Conservation (phyloP, 1,284 basidiomycete species). For the Rhodotorula sp. region DNA sequence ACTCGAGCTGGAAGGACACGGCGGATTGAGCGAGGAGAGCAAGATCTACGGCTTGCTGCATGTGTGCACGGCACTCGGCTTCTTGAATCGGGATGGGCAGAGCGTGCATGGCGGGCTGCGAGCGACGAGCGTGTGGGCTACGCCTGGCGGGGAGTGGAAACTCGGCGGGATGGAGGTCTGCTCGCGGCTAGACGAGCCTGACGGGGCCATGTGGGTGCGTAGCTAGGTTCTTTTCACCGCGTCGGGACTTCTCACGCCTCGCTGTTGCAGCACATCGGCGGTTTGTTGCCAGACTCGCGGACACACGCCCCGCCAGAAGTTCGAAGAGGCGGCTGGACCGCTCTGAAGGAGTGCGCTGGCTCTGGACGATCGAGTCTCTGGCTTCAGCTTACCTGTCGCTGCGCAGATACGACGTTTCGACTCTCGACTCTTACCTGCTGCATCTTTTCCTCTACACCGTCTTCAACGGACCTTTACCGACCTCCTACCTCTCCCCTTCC, state of each 20-base stretch:
- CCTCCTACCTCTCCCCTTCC: slow-evolving; percentile 48
- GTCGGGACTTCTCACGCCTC: not conserved
- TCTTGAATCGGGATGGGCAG: slow-evolving; percentile 76
- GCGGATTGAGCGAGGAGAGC: slow-evolving; percentile 14
- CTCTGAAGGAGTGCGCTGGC: slow-evolving; percentile 78
- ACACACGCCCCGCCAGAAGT: slow-evolving; percentile 73
- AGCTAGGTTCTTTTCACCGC: not conserved
- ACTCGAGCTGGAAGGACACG: not conserved
- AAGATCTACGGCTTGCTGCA: slow-evolving; percentile 35
- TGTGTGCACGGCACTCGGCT: slow-evolving; percentile 76
- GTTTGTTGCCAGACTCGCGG: slow-evolving; percentile 54
- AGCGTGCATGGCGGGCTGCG: slow-evolving; percentile 87
- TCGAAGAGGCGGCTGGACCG: slow-evolving; percentile 81
- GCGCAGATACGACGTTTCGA: slow-evolving; percentile 65
- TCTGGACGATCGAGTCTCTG: too few species aligned
- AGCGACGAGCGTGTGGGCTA: slow-evolving; percentile 78
- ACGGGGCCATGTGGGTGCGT: slow-evolving; percentile 73
- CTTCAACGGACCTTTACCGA: slow-evolving; percentile 76
- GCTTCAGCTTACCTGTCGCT: not conserved
- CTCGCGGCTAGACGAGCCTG: slow-evolving; percentile 74
- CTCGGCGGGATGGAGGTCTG: slow-evolving; percentile 90
- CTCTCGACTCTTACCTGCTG: slow-evolving; percentile 79
- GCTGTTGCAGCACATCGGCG: slow-evolving; percentile 55
- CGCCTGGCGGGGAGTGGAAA: slow-evolving; percentile 92
- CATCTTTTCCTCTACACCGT: slow-evolving; percentile 78